Conservation (phyloP, 768 basidiomycete species). For the Tephrocybe sp. region DNA sequence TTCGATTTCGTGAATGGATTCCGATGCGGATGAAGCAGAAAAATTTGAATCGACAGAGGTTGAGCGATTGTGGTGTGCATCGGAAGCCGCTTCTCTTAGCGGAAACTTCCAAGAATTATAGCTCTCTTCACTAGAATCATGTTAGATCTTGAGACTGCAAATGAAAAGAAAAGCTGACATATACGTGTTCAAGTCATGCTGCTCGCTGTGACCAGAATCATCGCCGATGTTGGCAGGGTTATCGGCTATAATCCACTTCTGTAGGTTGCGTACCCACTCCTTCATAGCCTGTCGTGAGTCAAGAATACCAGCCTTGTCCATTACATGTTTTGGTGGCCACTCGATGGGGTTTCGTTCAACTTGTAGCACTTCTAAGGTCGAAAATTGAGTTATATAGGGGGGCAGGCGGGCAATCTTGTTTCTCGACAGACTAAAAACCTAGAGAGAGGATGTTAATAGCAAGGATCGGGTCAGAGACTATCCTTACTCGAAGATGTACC, state of each 20-base stretch:
- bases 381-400: conserved; percentile 72
- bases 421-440: conserved; percentile 86
- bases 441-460: conserved; percentile 8
- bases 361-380: conserved; percentile 74
- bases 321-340: conserved; percentile 77
- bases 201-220: conserved; percentile 52
- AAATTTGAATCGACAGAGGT: conserved; percentile 62
- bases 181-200: conserved; percentile 41
- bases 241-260: conserved; percentile 73
- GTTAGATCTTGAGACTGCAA: conserved; percentile 8
- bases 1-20: conserved; percentile 31
- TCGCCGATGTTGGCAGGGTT: conserved; percentile 38
- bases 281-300: conserved; percentile 55
- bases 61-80: conserved; percentile 53
- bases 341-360: conserved; percentile 91
- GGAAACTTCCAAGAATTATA: conserved; percentile 47
- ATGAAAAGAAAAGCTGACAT: conserved; percentile 27
- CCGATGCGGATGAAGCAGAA: conserved; percentile 49
- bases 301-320: conserved; percentile 41
- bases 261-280: conserved; percentile 71
- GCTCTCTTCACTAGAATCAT: conserved; percentile 33
- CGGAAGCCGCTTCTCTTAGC: conserved; percentile 30
- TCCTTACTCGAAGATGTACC: conserved; percentile 65
- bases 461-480: not conserved
- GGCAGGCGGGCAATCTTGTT: conserved; percentile 86